phyloP scores from a whole-genome alignment of 805 yeast genomes.

The Scheffersomyces stipitis region DNA sequence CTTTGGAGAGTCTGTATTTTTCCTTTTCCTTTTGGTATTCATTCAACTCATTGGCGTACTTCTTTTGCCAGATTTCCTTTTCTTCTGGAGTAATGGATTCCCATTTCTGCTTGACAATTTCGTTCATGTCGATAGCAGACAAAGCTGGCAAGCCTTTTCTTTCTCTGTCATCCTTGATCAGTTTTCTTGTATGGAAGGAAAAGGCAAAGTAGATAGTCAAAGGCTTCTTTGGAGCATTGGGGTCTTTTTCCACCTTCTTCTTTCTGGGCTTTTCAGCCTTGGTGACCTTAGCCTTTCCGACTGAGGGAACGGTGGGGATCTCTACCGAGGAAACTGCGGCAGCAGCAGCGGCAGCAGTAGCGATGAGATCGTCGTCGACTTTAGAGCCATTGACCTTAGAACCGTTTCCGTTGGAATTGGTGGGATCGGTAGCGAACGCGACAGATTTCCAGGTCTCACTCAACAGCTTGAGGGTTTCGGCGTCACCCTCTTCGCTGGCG shows the following conservation, averaged over 20 bases:
- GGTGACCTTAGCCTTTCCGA: conserved; percentile 5
- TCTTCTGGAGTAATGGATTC: conserved; percentile 65
- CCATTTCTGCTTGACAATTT: conserved; percentile 80
- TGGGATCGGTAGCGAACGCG: conserved; percentile 24
- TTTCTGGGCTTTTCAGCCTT: conserved; percentile 47
- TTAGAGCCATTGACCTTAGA: conserved; percentile 1
- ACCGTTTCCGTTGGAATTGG: conserved; percentile 1
- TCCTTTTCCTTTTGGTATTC: conserved; percentile 33
- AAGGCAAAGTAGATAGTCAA: conserved; percentile 80
- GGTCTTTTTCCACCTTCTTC: conserved; percentile 61
- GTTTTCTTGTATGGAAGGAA: conserved; percentile 70
- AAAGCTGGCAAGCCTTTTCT: conserved; percentile 57
- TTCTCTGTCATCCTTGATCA: conserved; percentile 66
- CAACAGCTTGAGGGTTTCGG: conserved; percentile 39
- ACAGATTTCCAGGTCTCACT: conserved; percentile 40
- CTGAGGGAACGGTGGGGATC: conserved; percentile 8
- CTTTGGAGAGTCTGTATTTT: conserved; percentile 23
- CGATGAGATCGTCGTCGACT: conserved; percentile 4
- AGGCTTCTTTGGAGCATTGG: conserved; percentile 95
- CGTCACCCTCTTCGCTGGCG: conserved; percentile 47
- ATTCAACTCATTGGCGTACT: conserved; percentile 48
- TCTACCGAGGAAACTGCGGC: conserved; percentile 16
- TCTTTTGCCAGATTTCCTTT: conserved; percentile 67
- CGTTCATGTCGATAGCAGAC: conserved; percentile 75
- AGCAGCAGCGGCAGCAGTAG: conserved; percentile 7